These are phyloP conservation scores for Discostella pseudostelligera DNA, from an alignment of 108 stramenopile species.

Conservation along the genomic window DNA sequence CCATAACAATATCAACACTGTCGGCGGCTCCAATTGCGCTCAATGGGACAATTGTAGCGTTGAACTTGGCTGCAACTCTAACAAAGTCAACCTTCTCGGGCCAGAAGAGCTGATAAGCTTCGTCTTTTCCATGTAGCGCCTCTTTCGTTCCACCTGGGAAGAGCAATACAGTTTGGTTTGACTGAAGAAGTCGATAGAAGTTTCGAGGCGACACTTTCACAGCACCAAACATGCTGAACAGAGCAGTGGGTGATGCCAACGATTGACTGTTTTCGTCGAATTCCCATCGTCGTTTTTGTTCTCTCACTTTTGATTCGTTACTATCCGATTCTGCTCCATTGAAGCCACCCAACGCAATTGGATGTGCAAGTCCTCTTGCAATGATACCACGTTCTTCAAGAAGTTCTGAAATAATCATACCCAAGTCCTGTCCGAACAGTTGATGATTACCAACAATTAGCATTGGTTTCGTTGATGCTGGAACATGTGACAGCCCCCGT, in stretches of 20 bases:
- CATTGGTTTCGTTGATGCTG: constrained; percentile 58
- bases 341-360: constrained; percentile 57
- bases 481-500: constrained; percentile 62
- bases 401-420: constrained; percentile 67
- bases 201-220: constrained; percentile 90
- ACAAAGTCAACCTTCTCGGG: constrained; percentile 92
- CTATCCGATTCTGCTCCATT: constrained; percentile 8
- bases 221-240: constrained; percentile 85
- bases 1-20: constrained; percentile 60
- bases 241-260: constrained; percentile 22
- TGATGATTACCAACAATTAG: constrained; percentile 92
- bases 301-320: constrained; percentile 26
- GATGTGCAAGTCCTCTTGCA: constrained; percentile 84
- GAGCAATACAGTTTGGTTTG: constrained; percentile 77
- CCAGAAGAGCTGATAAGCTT: constrained; percentile 92
- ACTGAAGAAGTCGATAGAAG: constrained; percentile 85
- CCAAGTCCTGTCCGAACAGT: constrained; percentile 71
- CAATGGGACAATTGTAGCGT: constrained; percentile 91
- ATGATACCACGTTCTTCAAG: constrained; percentile 58
- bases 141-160: constrained; percentile 93
- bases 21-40: constrained; percentile 91
- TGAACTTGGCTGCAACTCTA: constrained; percentile 84
- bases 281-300: constrained; percentile 32
- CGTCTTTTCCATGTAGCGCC: constrained; percentile 77
- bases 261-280: constrained; percentile 50